Base-by-base conservation (phyloP, 495 filamentous ascomycete species). In the Aspergillus homomorphus region DNA sequence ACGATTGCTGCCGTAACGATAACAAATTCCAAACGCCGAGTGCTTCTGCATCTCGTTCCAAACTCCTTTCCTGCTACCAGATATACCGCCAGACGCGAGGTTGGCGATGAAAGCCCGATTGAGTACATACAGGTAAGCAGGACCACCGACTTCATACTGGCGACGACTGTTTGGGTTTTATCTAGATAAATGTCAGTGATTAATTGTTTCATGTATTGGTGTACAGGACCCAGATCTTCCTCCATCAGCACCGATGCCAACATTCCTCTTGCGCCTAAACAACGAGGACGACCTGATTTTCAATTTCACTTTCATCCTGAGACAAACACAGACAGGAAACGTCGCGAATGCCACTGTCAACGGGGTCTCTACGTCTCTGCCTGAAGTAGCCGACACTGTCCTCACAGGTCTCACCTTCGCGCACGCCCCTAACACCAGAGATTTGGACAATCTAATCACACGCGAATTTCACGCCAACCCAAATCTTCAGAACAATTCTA, bases 401-500 rank as follows among this genome's bases (percentile, higher is more conserved):
- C 86, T 98, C 49, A 95, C 89, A 53, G 92, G 92, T 38, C 82
- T 98, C 6, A 98, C 94, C 7, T 97, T 91, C 73, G 88, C 93
- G 44, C 92, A 91, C 69, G 93, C 89, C 26, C 89, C 93, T 2
- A 95, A 83, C 60, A 73, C 84, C 10, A 88, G 85, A 69, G 94
- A 97, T 59, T 81, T 98, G 14, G 94, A 97, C 65, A 97, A 94
- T 62, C 77, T 98, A 23, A 87, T 97, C 45, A 97, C 91, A 20
- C 80, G 91, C 60, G 94, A 98, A 70, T 97, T 98, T 66, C 91
- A 98, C 60, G 91, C 93, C 26, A 92, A 98, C 63, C 94, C 95
- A 0, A 98, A 98, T 69, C 76, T 98, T 26, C 94, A 98, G 76
- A 96, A 96, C 68, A 97, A 98, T 63, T 83, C 91, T 22, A 97